These are phyloP conservation scores for Cladorrhinum samala DNA, from an alignment of 495 filamentous ascomycete genomes.

Conservation along the genomic window DNA sequence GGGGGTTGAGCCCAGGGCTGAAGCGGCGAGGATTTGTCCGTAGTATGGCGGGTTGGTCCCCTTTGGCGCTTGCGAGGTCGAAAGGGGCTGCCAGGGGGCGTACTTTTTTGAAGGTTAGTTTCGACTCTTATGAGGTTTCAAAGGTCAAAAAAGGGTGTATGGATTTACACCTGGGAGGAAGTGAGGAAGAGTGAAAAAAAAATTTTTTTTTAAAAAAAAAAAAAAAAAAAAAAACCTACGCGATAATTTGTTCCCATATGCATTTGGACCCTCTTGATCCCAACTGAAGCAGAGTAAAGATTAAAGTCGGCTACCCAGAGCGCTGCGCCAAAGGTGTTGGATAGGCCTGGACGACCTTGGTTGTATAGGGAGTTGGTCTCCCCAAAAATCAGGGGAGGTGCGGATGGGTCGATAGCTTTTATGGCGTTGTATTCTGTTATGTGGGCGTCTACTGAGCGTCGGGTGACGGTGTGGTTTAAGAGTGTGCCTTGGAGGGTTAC, in stretches of 20 bases:
- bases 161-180: neutral
- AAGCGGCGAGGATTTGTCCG: slow-evolving; percentile 55
- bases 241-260: slow-evolving; percentile 62
- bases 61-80: slow-evolving; percentile 43
- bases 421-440: slow-evolving; percentile 39
- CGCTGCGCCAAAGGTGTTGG: slow-evolving; percentile 64
- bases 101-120: slow-evolving; percentile 17
- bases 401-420: slow-evolving; percentile 27
- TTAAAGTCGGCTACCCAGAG: slow-evolving; percentile 66
- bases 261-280: slow-evolving; percentile 58
- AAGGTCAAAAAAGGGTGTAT: neutral
- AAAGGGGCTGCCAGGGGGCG: slow-evolving; percentile 52
- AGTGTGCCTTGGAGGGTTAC: slow-evolving; percentile 59
- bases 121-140: no score
- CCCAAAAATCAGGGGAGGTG: slow-evolving; percentile 55
- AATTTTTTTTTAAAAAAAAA: neutral
- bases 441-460: slow-evolving; percentile 43
- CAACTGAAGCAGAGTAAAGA: slow-evolving; percentile 50
- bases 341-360: slow-evolving; percentile 56
- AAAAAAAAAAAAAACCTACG: slow-evolving; percentile 7
- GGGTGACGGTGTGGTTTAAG: slow-evolving; percentile 59
- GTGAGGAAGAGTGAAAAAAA: neutral
- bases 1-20: slow-evolving; percentile 39
- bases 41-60: slow-evolving; percentile 66
- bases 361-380: slow-evolving; percentile 62